Conservation (phyloP, 169 alveolate genomes). For the Cryptosporidium canis region DNA sequence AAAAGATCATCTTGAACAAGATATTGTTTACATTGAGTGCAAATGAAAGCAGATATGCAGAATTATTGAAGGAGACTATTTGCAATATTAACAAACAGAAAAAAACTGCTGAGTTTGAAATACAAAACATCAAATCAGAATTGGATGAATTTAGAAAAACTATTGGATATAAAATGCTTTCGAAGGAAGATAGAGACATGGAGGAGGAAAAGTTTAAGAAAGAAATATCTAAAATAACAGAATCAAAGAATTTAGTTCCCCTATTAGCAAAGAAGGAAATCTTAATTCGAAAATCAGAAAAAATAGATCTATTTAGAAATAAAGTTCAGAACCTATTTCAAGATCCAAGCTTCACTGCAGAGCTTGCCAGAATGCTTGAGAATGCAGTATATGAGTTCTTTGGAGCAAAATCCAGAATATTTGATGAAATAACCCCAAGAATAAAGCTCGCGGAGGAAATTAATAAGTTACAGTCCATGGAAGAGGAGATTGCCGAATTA, state of each 20-base stretch:
- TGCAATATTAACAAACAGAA: background rate
- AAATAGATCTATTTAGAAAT: background rate
- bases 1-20: slow-evolving; percentile 3
- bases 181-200: slow-evolving; percentile 22
- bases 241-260: slow-evolving; percentile 6
- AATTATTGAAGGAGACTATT: slow-evolving; percentile 9
- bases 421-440: slow-evolving; percentile 29
- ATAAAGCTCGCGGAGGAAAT: slow-evolving; percentile 5
- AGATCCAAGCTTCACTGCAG: slow-evolving; percentile 47
- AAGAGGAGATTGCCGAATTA: background rate
- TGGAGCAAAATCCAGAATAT: slow-evolving; percentile 1
- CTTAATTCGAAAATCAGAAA: slow-evolving; percentile 21
- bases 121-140: background rate
- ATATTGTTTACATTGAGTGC: slow-evolving; percentile 5
- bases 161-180: slow-evolving; percentile 10
- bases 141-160: slow-evolving; percentile 14
- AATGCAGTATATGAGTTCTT: slow-evolving; percentile 12
- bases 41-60: slow-evolving; percentile 21
- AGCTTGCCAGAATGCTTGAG: slow-evolving; percentile 20
- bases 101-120: background rate
- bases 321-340: slow-evolving; percentile 17
- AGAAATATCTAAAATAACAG: background rate
- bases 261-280: background rate
- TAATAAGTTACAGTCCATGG: background rate
- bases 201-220: slow-evolving; percentile 10